A percentile compares a stretch with the other conserved stretches of the same genome.
phyloP scores from a whole-genome alignment of 164 flowering plant species.

The Berberis thunbergii region DNA sequence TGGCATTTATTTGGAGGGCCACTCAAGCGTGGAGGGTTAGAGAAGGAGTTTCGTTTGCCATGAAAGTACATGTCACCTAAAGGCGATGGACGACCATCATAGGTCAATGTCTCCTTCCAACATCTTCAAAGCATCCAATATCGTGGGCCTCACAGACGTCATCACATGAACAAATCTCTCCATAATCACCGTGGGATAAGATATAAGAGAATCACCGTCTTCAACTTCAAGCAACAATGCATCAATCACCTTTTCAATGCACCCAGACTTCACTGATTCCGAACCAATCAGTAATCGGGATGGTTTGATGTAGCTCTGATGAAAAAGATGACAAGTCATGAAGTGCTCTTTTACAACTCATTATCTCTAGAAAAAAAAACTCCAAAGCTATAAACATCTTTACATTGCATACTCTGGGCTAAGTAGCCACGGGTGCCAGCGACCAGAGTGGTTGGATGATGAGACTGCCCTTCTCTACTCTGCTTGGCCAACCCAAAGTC shows the following conservation, averaged over 20 bases:
- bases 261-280: constrained; percentile 60
- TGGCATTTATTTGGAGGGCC: constrained; percentile 22
- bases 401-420: constrained; percentile 85
- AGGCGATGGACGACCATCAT: constrained; percentile 55
- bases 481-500: constrained; percentile 78
- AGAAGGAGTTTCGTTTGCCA: constrained; percentile 32
- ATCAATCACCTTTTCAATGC: constrained; percentile 45
- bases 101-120: constrained; percentile 87
- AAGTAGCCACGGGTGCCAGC: constrained; percentile 91
- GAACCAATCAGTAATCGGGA: constrained; percentile 78
- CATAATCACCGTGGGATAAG: constrained; percentile 50
- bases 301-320: constrained; percentile 23
- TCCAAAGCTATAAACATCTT: constrained; percentile 86
- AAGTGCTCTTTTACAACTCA: constrained; percentile 79
- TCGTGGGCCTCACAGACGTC: constrained; percentile 79
- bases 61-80: constrained; percentile 34
- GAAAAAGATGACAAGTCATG: constrained; percentile 32
- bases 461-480: constrained; percentile 69
- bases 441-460: constrained; percentile 64
- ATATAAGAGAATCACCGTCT: constrained; percentile 10
- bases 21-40: constrained; percentile 39
- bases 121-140: constrained; percentile 69
- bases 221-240: constrained; percentile 27
- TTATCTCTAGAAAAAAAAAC: constrained; percentile 65
- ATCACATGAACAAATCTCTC: constrained; percentile 77